Base-by-base conservation (phyloP, 1,284 basidiomycete genomes). In the Ceratorhiza oryzae-sativae region DNA sequence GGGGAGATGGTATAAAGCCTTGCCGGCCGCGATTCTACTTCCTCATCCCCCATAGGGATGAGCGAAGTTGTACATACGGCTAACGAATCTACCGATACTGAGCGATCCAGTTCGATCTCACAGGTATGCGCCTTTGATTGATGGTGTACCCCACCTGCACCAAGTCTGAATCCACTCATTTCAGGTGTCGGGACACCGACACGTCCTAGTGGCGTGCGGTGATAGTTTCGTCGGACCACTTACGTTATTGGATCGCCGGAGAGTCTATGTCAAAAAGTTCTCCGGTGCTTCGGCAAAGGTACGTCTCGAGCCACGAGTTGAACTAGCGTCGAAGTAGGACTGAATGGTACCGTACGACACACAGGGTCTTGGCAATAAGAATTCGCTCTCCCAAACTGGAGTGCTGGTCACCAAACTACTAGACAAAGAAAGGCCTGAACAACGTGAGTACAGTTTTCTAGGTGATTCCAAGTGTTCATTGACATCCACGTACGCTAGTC, bases 151-250 rank as follows among this genome's bases (percentile, higher is more conserved):
- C 27, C 3, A 6, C 27, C 39, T 68, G 1, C 6, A 34, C 20
- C 34, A 10, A 18, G 45, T 27, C 56, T 60, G 56, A 39, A 12
- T 25, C 8, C 34, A 41, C 39, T 51, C 32, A 25, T 51, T 70
- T 25, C 34, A 71, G 68, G 68, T 71, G 56, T 71, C 25, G 68
- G 68, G 68, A 18, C 68, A 71, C 56, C 68, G 45, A 51, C 56
- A 71, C 68, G 68, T 59, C 68, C 68, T 71, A 25, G 68, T 71
- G 68, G 68, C 56, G 68, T 71, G 55, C 32, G 68, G 68, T 59
- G 68, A 71, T 46, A 71, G 68, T 51, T 71, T 71, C 56, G 68
- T 71, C 36, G 68, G 68, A 6, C 68, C 68, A 27, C 68, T 71
- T 36, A 71, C 55, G 68, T 45, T 71, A 20, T 56, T 71, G 42